phyloP scores from a whole-genome alignment of 169 alveolate genomes.

The Babesia divergens region DNA sequence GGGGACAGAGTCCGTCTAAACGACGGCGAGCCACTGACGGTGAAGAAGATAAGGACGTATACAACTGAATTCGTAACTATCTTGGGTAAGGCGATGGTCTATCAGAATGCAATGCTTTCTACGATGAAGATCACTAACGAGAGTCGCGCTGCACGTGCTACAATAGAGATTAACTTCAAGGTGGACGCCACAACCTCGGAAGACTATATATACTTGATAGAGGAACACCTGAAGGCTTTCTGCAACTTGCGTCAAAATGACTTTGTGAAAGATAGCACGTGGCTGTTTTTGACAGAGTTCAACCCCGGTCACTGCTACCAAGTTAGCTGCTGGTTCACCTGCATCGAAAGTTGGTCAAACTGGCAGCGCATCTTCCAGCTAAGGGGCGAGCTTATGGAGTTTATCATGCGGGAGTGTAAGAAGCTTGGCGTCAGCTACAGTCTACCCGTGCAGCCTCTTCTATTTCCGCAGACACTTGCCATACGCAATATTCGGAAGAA shows the following conservation, averaged over 20 bases:
- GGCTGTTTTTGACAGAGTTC: slow-evolving; percentile 66
- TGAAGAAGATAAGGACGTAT: slow-evolving; percentile 79
- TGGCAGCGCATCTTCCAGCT: slow-evolving; percentile 75
- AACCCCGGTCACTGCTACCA: slow-evolving; percentile 81
- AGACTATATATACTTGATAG: slow-evolving; percentile 66
- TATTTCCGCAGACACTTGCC: slow-evolving; percentile 67
- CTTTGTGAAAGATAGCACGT: slow-evolving; percentile 74
- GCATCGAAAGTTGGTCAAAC: slow-evolving; percentile 80
- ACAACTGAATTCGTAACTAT: slow-evolving; percentile 82
- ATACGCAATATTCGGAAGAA: slow-evolving; percentile 10
- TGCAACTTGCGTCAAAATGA: slow-evolving; percentile 79
- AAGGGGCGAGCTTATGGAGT: slow-evolving; percentile 70
- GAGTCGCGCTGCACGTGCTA: slow-evolving; percentile 78
- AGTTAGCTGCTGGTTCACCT: slow-evolving; percentile 73
- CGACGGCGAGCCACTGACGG: slow-evolving; percentile 79
- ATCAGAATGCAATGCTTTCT: slow-evolving; percentile 78
- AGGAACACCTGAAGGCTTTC: slow-evolving; percentile 46
- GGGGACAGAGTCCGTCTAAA: slow-evolving; percentile 83
- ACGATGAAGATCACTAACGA: slow-evolving; percentile 81
- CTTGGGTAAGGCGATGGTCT: slow-evolving; percentile 77
- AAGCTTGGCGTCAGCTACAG: slow-evolving; percentile 63
- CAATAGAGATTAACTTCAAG: slow-evolving; percentile 70
- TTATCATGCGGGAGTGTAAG: slow-evolving; percentile 65
- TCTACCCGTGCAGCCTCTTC: slow-evolving; percentile 70
- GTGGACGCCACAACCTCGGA: slow-evolving; percentile 78